A percentile compares a stretch with the other conserved stretches of the same genome.
Evolutionary conservation across 2,329 filamentous ascomycete genomes (phyloP).

Genomic region (Arthrobotrys iridis): DNA sequence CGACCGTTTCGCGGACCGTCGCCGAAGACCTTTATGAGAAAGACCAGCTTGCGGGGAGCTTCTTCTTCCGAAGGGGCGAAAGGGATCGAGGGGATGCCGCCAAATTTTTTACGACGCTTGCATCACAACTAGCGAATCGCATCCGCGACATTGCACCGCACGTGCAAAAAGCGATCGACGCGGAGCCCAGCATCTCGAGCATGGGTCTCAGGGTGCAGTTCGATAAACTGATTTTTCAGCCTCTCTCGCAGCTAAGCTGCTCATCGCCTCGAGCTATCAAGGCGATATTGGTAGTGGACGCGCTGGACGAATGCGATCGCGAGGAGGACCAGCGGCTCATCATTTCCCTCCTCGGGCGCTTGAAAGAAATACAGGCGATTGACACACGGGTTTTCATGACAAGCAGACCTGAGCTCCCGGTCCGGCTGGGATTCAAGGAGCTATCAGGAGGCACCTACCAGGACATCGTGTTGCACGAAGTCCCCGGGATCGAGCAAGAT

Average conservation of each 20-base stretch:
- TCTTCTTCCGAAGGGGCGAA: conserved; percentile 14
- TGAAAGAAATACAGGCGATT: not conserved
- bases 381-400: not conserved
- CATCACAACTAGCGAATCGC: not conserved
- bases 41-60: conserved; percentile 30
- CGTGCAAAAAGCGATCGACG: not conserved
- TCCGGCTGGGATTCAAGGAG: conserved; percentile 57
- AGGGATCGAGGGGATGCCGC: not conserved
- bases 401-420: not conserved
- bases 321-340: conserved; percentile 59
- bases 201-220: conserved; percentile 5
- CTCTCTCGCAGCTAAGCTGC: not conserved
- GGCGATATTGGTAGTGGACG: conserved; percentile 60
- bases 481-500: conserved; percentile 61
- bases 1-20: conserved; percentile 24
- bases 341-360: conserved; percentile 58
- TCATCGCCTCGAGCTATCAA: not conserved
- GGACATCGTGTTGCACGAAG: conserved; percentile 61
- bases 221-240: not conserved
- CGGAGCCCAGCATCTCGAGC: not conserved
- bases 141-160: not conserved
- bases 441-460: conserved; percentile 58
- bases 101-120: not conserved
- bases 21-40: not conserved
- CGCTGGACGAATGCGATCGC: conserved; percentile 60